Percentiles rank a stretch among this genome's conserved stretches.
These are phyloP conservation scores for Thraustochytrium sp. DNA, from an alignment of 352 stramenopile genomes.

Conservation along the genomic window DNA sequence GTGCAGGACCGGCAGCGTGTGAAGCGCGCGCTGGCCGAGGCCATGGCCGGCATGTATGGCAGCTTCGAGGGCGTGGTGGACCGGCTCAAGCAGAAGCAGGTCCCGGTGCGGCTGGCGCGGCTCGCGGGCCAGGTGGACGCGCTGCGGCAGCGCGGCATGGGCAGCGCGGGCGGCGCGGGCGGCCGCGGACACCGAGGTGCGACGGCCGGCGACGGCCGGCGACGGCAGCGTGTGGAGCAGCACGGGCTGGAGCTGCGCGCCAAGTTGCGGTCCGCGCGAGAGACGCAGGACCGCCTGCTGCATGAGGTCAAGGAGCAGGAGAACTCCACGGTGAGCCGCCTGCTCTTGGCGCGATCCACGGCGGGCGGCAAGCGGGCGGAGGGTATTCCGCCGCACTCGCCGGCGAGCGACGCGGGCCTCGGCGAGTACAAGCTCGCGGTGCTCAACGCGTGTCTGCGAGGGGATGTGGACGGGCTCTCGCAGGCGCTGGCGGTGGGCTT, in stretches of 20 bases:
- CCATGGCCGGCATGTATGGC: constrained; percentile 13
- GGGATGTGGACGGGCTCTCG: background rate
- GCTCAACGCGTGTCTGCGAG: constrained; percentile 9
- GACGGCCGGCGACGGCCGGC: no score
- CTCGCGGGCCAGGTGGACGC: background rate
- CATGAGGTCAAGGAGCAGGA: constrained; percentile 42
- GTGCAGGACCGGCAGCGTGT: background rate
- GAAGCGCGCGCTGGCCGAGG: background rate
- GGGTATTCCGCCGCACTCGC: no score
- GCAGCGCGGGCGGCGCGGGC: background rate
- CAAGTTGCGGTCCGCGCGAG: background rate
- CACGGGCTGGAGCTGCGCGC: background rate
- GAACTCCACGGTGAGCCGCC: no score
- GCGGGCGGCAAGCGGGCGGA: no score
- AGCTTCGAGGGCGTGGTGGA: background rate
- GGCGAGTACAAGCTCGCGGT: constrained; percentile 11
- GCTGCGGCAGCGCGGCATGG: background rate
- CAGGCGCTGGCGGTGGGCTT: background rate
- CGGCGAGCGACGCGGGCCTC: no score
- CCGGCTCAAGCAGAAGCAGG: background rate
- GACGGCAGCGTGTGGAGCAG: background rate
- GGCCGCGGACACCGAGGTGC: background rate
- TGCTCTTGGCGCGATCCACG: no score
- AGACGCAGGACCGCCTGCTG: background rate
- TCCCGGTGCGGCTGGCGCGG: background rate